Conservation (phyloP, 805 yeast genomes). For the Ogataea parapolymorpha region DNA sequence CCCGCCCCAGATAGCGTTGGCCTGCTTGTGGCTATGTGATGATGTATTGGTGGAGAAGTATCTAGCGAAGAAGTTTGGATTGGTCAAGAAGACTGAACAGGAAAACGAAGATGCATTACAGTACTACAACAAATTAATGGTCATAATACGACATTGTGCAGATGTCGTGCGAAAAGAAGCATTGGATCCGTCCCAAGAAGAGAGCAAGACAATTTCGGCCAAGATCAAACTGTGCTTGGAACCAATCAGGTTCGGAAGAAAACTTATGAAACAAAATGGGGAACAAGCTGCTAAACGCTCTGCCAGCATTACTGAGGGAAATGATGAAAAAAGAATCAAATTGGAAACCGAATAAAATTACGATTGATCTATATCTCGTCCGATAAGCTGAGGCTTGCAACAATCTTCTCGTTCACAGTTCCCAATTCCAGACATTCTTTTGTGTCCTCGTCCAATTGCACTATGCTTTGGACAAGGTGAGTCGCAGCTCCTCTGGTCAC, state of each 20-base stretch:
- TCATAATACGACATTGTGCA: constrained; percentile 48
- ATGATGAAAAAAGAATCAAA: constrained; percentile 24
- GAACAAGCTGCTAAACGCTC: constrained; percentile 9
- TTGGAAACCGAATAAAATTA: constrained; percentile 10
- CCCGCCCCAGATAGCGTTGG: constrained; percentile 94
- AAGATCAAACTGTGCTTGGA: constrained; percentile 61
- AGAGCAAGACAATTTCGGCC: constrained; percentile 58
- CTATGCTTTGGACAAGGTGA: constrained; percentile 70
- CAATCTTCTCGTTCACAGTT: constrained; percentile 50
- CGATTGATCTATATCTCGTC: constrained; percentile 1
- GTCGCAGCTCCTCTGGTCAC: constrained; percentile 69
- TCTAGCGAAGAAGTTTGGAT: constrained; percentile 57
- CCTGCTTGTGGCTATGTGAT: constrained; percentile 71
- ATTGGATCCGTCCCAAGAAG: constrained; percentile 52
- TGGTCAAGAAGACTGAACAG: constrained; percentile 20
- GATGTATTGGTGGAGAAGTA: constrained; percentile 63
- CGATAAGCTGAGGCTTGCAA: constrained; percentile 49
- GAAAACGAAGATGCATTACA: constrained; percentile 20
- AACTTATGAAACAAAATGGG: constrained; percentile 18
- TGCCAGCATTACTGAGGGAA: constrained; percentile 9
- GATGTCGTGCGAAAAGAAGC: constrained; percentile 38
- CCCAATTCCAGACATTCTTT: constrained; percentile 50
- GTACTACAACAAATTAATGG: constrained; percentile 43
- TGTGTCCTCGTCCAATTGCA: constrained; percentile 38
- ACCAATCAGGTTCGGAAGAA: constrained; percentile 40